These are phyloP conservation scores for Elsinoe perseae DNA, from an alignment of 2,329 filamentous ascomycete species.

Conservation along the genomic window DNA sequence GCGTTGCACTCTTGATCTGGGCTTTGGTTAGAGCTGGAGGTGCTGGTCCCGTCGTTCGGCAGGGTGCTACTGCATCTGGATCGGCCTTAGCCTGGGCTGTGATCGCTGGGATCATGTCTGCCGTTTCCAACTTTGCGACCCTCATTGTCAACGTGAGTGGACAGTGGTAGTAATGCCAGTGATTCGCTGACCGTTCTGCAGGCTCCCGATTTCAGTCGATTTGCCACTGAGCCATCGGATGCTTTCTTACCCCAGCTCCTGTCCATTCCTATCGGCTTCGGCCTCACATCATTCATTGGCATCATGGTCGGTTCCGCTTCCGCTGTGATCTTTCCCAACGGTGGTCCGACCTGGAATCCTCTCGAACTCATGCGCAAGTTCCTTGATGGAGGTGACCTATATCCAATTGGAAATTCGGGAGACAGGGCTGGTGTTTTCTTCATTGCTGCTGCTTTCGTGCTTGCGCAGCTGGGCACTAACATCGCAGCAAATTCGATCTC, in stretches of 20 bases:
- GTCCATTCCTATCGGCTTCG: conserved; percentile 23
- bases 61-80: conserved; percentile 56
- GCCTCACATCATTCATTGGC: conserved; percentile 18
- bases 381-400: conserved; percentile 31
- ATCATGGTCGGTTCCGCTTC: conserved; percentile 38
- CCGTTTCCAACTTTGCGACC: conserved; percentile 85
- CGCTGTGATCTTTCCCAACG: conserved; percentile 34
- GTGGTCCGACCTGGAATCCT: conserved; percentile 53
- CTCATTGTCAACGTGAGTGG: conserved; percentile 61
- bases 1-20: conserved; percentile 82
- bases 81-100: conserved; percentile 71
- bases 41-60: conserved; percentile 71
- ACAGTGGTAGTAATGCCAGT: not conserved
- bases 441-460: conserved; percentile 39
- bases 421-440: conserved; percentile 44
- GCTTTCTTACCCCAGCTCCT: conserved; percentile 70
- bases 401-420: conserved; percentile 32
- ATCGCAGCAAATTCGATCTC: conserved; percentile 64
- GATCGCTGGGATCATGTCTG: conserved; percentile 77
- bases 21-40: conserved; percentile 72
- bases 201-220: conserved; percentile 68
- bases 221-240: conserved; percentile 66
- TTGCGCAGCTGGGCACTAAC: conserved; percentile 53
- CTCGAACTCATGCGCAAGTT: conserved; percentile 36
- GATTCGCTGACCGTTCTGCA: conserved; percentile 4